Evolutionary conservation across 805 yeast genomes (phyloP).

Genomic region (Ogataea minuta): DNA sequence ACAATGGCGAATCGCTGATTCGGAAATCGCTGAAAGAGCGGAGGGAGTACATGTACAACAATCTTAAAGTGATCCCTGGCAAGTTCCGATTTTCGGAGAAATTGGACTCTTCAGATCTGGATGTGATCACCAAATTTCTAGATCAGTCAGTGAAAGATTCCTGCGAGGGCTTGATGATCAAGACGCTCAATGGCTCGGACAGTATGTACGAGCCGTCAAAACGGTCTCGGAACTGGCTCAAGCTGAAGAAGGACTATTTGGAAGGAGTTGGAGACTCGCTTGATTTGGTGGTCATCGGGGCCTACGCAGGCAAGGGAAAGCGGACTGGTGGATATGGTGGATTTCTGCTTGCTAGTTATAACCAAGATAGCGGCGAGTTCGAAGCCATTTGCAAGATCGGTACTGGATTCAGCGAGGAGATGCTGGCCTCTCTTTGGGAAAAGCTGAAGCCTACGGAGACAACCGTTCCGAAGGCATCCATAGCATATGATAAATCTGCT

Average conservation of each 20-base stretch:
- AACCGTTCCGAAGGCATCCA: conserved; percentile 61
- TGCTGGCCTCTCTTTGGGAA: conserved; percentile 57
- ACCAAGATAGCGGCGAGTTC: conserved; percentile 85
- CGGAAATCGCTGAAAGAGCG: conserved; percentile 68
- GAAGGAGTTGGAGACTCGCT: conserved; percentile 95
- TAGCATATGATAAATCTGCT: conserved; percentile 57
- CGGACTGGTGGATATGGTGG: conserved; percentile 96
- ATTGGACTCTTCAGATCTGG: conserved; percentile 65
- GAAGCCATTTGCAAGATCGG: conserved; percentile 97
- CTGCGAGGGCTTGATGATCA: conserved; percentile 97
- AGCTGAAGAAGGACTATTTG: conserved; percentile 89
- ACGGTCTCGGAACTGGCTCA: conserved; percentile 93
- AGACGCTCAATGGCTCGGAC: conserved; percentile 76
- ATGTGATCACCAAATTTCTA: conserved; percentile 76
- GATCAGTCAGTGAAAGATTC: conserved; percentile 86
- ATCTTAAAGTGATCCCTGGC: conserved; percentile 63
- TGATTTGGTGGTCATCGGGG: conserved; percentile 92
- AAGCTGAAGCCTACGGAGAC: conserved; percentile 67
- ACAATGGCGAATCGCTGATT: conserved; percentile 70
- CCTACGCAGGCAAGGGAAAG: conserved; percentile 90
- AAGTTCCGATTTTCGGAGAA: conserved; percentile 78
- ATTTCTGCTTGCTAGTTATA: conserved; percentile 84
- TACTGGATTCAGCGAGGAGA: conserved; percentile 92
- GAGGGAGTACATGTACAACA: conserved; percentile 54
- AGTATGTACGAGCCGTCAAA: conserved; percentile 92